These are phyloP conservation scores for Syzygium aromaticum DNA, from an alignment of 345 rosid species.

Conservation along the genomic window DNA sequence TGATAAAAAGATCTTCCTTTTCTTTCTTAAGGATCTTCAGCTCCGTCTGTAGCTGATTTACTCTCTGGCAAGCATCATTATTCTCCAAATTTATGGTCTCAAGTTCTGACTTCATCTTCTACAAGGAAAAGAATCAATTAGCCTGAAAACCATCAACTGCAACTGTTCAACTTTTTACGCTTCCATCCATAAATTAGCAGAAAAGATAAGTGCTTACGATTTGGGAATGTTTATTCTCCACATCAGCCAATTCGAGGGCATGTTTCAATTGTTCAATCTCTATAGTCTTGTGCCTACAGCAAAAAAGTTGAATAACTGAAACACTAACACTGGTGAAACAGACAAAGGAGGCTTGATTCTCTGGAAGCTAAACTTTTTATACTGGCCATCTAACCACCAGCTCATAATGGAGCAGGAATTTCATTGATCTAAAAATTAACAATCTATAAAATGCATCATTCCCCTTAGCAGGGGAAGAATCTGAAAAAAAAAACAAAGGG, in stretches of 20 bases:
- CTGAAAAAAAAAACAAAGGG: neutral
- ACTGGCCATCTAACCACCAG: neutral
- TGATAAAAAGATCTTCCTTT: slow-evolving; percentile 30
- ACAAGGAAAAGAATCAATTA: neutral
- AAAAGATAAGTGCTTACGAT: slow-evolving; percentile 30
- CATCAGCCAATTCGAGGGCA: slow-evolving; percentile 25
- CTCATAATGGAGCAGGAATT: neutral
- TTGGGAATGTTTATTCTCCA: slow-evolving; percentile 25
- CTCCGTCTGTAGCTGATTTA: slow-evolving; percentile 25
- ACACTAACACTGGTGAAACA: neutral
- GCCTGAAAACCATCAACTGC: neutral
- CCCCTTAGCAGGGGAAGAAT: neutral
- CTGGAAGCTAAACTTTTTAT: neutral
- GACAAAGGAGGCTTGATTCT: neutral
- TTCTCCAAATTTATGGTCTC: slow-evolving; percentile 31
- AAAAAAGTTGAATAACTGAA: slow-evolving; percentile 3
- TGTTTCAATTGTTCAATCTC: slow-evolving; percentile 49
- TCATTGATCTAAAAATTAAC: neutral
- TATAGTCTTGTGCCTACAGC: slow-evolving; percentile 41
- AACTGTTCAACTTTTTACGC: neutral
- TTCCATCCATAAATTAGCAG: neutral
- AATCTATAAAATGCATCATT: neutral
- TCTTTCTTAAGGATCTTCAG: slow-evolving; percentile 26
- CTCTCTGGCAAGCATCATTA: slow-evolving; percentile 23
- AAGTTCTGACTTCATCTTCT: slow-evolving; percentile 27